Evolutionary conservation across 2,329 filamentous ascomycete species (phyloP), one percentile per base, ranked within the genome.

Genomic region (Dendrostoma leiphaemia): DNA sequence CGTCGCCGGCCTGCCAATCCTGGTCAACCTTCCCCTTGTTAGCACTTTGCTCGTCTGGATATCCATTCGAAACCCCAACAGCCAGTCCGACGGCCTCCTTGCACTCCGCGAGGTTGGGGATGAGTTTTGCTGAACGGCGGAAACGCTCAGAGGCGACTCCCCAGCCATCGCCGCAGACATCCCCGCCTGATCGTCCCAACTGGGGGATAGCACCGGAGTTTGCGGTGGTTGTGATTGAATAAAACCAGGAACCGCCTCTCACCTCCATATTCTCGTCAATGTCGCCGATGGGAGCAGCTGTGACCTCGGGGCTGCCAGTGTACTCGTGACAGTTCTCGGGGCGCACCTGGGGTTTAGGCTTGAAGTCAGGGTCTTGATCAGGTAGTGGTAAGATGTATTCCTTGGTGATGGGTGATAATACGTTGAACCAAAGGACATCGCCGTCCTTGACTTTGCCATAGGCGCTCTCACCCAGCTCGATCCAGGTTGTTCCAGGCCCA

Each of bases 351-450:
- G 29, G 38, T 7, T 21, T 6, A 23, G 8, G 23, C 2, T 15
- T 24, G 24, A 12, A 12, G 24, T 56, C 46, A 56, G 50, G 28
- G 17, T 34, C 34, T 24, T 34, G 21, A 31, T 24, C 46, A 24
- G 54, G 54, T 13, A 53, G 17, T 2, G 54, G 50, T 6, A 56
- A 21, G 13, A 53, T 53, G 34, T 56, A 56, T n/a, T 53, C 34
- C 34, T 53, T 56, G 40, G 50, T 50, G 12, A 56, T 48, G 32
- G 54, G 50, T 3, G 53, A 45, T 43, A 28, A 38, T 56, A 56
- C 54, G 29, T 53, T 56, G 28, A 56, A 23, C 8, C 28, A 41
- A 3, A 56, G 19, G 19, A 45, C 32, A 2, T 32, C 54, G 2
- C 40, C 32, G 8, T 41, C n/a, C 8, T 46, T 37, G 4, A 56